Evolutionary conservation across 2,329 filamentous ascomycete genomes (phyloP).

Genomic region (Aspergillus versicolor): DNA sequence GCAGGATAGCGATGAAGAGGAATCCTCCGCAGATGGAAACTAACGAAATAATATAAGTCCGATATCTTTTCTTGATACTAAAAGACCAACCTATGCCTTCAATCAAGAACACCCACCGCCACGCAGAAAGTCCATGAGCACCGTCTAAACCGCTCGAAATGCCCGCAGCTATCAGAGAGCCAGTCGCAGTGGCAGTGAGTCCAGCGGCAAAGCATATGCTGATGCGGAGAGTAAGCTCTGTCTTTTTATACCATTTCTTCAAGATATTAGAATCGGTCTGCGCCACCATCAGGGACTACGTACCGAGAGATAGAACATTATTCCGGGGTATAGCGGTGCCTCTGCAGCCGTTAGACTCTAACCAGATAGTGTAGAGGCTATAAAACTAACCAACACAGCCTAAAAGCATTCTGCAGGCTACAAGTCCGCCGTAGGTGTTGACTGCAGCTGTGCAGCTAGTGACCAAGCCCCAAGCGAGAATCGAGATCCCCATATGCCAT

Average conservation of each 20-base stretch:
- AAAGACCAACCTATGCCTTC: slow-evolving; percentile 27
- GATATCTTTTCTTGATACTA: neutral
- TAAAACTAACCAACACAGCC: slow-evolving; percentile 38
- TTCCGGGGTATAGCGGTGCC: slow-evolving; percentile 49
- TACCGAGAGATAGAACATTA: slow-evolving; percentile 48
- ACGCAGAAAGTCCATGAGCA: slow-evolving; percentile 35
- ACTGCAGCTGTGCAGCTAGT: slow-evolving; percentile 39
- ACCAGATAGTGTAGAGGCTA: neutral
- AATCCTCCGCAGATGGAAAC: slow-evolving; percentile 4
- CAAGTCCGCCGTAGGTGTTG: slow-evolving; percentile 33
- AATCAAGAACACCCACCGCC: slow-evolving; percentile 46
- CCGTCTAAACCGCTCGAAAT: slow-evolving; percentile 46
- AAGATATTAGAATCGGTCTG: neutral
- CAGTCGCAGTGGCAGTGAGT: slow-evolving; percentile 52
- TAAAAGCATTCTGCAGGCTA: slow-evolving; percentile 40
- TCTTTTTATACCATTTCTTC: slow-evolving; percentile 53
- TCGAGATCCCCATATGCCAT: slow-evolving; percentile 38
- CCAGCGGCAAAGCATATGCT: slow-evolving; percentile 54
- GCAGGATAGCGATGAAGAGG: slow-evolving; percentile 33
- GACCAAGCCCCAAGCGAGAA: slow-evolving; percentile 39
- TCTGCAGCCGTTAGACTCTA: slow-evolving; percentile 26
- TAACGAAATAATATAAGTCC: slow-evolving; percentile 13
- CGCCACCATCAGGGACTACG: neutral
- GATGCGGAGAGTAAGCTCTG: slow-evolving; percentile 52
- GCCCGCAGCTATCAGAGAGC: slow-evolving; percentile 54